Percentiles rank a stretch among this genome's conserved stretches.
Conservation (phyloP, 768 basidiomycete genomes). For the Lentinula guzmanii region DNA sequence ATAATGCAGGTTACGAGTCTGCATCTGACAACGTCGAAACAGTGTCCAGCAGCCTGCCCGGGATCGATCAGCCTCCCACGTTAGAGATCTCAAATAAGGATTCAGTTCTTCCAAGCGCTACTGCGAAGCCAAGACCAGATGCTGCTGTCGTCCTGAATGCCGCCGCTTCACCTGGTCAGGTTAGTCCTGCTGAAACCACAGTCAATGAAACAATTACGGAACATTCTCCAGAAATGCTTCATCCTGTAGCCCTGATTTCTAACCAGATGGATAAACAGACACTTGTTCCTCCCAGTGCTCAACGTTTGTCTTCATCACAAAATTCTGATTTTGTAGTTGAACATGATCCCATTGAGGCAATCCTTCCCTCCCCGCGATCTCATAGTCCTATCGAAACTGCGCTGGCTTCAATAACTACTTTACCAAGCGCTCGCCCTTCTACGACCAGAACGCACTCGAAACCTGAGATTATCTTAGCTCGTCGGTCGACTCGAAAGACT, state of each 20-base stretch:
- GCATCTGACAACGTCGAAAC: background rate
- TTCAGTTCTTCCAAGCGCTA: background rate
- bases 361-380: conserved; percentile 26
- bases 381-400: conserved; percentile 7
- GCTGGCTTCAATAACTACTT: background rate
- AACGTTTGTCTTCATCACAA: background rate
- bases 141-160: too few species aligned
- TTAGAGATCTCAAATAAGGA: background rate
- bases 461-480: conserved; percentile 6
- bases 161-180: background rate
- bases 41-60: background rate
- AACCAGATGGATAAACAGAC: background rate
- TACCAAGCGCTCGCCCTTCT: background rate
- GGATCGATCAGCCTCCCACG: background rate
- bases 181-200: background rate
- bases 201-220: background rate
- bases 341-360: conserved; percentile 39
- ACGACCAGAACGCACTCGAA: conserved; percentile 8
- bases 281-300: background rate
- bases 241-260: background rate
- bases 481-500: background rate
- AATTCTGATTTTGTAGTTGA: conserved; percentile 5
- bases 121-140: background rate
- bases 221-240: background rate
- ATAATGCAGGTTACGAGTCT: conserved; percentile 27